Evolutionary conservation across 2,329 filamentous ascomycete genomes (phyloP), one percentile per base, ranked within the genome.

Genomic region (Mariannaea elegans): DNA sequence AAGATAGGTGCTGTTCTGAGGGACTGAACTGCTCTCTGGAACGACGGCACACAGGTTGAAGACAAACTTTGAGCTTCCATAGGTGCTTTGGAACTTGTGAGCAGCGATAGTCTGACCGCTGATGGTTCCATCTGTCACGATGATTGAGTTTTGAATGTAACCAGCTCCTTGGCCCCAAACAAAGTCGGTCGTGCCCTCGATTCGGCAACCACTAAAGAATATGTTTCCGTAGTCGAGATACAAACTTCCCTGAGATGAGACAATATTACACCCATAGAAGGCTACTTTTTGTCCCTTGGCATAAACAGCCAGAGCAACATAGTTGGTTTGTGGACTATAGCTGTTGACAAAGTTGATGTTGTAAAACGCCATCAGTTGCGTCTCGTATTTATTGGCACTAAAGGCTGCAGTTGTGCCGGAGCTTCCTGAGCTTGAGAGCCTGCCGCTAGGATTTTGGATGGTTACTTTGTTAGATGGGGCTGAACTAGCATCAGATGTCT

Each of bases 381-480:
- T 61, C 39, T 73, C 65, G 45, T 74, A 74, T 57, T 72, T 64
- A 44, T 55, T 71, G 1, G 70, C 63, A 13, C 64, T 61, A 23
- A 73, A 72, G 0, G 72, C 70, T 1, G 71, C 70, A 1, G 67
- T 69, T 1, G 49, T 53, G 1, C 32, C 38, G 0, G 67, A 69
- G 2, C 63, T 53, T 4, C 67, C 59, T 1, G 24, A 32, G 38
- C 54, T 70, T 1, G 67, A 68, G 16, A 61, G 29, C 0, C 64
- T 52, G 8, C 47, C 67, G 6, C 59, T 65, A 2, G 41, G 44
- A 2, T 68, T 61, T 1, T 54, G 56, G 46, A 84, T 78, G 57
- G 80, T 89, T n/a, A 89, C 88, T 34, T 79, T 76, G 75, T 90
- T 90, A 52, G 74, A 74, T 4, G 76, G 66, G 69, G 87, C 88